phyloP scores from a whole-genome alignment of 306 rosid genomes.

The Malus sylvestris region DNA sequence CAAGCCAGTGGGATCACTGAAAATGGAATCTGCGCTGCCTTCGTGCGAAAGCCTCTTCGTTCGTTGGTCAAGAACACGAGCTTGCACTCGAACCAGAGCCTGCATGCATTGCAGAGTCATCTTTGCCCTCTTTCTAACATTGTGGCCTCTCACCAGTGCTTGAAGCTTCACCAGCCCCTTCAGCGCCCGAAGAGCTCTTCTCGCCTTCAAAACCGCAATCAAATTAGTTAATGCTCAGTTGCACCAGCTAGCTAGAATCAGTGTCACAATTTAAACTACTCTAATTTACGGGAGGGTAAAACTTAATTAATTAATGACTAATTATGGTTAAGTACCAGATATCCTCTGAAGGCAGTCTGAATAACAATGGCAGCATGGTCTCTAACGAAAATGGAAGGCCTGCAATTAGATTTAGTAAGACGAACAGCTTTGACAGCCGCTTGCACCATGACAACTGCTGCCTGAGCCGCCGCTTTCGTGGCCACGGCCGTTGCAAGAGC shows the following conservation, averaged over 20 bases:
- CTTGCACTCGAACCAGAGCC: conserved; percentile 44
- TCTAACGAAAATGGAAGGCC: conserved; percentile 32
- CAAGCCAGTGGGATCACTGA: conserved; percentile 15
- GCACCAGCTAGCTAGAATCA: neutral
- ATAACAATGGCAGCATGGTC: conserved; percentile 40
- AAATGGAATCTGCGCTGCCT: conserved; percentile 23
- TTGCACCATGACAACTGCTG: conserved; percentile 37
- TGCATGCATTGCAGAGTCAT: conserved; percentile 53
- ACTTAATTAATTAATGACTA: no score
- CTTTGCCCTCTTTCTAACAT: conserved; percentile 41
- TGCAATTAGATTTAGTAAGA: conserved; percentile 1
- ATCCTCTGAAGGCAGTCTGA: conserved; percentile 53
- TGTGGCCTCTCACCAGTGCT: conserved; percentile 54
- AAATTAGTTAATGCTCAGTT: neutral
- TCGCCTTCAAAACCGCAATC: conserved; percentile 23
- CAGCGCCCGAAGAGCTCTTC: conserved; percentile 52
- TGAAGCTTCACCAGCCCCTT: conserved; percentile 54
- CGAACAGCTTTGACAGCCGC: conserved; percentile 37
- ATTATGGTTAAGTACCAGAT: conserved; percentile 26
- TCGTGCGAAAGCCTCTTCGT: conserved; percentile 30
- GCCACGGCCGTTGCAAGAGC: conserved; percentile 40
- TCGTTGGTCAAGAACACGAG: conserved; percentile 30
- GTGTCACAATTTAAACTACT: neutral
- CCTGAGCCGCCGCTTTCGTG: neutral
- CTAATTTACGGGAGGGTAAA: neutral